These are phyloP conservation scores for Emergomyces africanus DNA, from an alignment of 2,329 filamentous ascomycete species.

Conservation along the genomic window DNA sequence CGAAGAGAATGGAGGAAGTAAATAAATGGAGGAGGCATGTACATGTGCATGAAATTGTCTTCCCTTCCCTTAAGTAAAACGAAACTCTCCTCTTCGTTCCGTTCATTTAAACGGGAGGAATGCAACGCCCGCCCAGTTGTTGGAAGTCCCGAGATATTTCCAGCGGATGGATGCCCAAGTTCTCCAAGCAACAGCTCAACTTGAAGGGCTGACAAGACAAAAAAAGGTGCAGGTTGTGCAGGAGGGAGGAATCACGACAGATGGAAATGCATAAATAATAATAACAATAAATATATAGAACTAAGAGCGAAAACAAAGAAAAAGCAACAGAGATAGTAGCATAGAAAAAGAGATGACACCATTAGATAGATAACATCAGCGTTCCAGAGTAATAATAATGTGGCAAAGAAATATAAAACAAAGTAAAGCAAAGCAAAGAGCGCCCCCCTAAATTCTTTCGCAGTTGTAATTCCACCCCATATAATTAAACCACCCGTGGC, in stretches of 20 bases:
- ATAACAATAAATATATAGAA: not conserved
- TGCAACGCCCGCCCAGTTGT: no score
- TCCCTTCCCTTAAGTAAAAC: no score
- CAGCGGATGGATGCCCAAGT: not conserved
- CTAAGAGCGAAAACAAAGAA: constrained; percentile 5
- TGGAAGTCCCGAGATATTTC: not conserved
- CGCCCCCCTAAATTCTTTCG: not conserved
- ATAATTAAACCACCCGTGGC: not conserved
- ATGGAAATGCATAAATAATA: not conserved
- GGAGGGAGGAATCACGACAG: not conserved
- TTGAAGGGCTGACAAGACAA: not conserved
- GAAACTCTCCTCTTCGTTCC: no score
- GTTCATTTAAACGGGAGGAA: no score
- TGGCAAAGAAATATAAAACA: not conserved
- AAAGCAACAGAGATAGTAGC: not conserved
- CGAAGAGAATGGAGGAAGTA: not conserved
- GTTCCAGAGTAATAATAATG: not conserved
- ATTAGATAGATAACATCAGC: not conserved
- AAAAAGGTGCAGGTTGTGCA: not conserved
- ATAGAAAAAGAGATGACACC: not conserved
- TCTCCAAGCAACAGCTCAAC: not conserved
- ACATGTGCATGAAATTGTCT: not conserved
- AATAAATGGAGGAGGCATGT: not conserved
- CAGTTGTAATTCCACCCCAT: not conserved
- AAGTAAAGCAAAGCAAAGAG: not conserved